Evolutionary conservation across 208 protist genomes (phyloP).

Genomic region (Trypanosoma boissoni): DNA sequence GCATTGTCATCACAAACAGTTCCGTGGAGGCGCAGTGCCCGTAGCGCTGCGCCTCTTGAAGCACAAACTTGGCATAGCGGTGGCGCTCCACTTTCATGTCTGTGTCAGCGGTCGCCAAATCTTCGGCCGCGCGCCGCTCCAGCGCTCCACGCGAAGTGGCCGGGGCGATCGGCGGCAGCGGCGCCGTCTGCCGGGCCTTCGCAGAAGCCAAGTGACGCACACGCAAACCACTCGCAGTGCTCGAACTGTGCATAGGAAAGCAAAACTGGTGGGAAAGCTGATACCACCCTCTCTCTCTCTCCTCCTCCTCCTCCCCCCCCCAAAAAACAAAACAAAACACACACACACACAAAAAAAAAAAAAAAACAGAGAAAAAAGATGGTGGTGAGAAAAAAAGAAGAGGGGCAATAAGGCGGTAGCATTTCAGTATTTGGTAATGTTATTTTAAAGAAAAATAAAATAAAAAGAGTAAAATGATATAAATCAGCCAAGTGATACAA

Average conservation of each 20-base stretch:
- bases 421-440: neutral
- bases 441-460: neutral
- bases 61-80: conserved; percentile 70
- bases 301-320: neutral
- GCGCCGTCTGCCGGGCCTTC: conserved; percentile 1
- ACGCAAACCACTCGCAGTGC: too few species aligned
- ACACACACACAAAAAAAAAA: too few species aligned
- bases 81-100: conserved; percentile 55
- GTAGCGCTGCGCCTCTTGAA: conserved; percentile 40
- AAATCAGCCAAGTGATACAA: conserved; percentile 8
- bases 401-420: conserved; percentile 1
- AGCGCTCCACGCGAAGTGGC: neutral
- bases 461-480: neutral
- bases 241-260: too few species aligned
- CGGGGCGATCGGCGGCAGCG: conserved; percentile 7
- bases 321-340: conserved; percentile 7
- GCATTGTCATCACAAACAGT: conserved; percentile 79
- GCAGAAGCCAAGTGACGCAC: conserved; percentile 2
- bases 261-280: too few species aligned
- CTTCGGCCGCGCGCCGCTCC: conserved; percentile 8
- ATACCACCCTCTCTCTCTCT: neutral
- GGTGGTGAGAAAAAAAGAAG: neutral
- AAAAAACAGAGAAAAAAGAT: neutral
- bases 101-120: conserved; percentile 30
- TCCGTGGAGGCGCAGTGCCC: conserved; percentile 55